phyloP scores from a whole-genome alignment of 352 stramenopile genomes.

The Albugo laibachii region DNA sequence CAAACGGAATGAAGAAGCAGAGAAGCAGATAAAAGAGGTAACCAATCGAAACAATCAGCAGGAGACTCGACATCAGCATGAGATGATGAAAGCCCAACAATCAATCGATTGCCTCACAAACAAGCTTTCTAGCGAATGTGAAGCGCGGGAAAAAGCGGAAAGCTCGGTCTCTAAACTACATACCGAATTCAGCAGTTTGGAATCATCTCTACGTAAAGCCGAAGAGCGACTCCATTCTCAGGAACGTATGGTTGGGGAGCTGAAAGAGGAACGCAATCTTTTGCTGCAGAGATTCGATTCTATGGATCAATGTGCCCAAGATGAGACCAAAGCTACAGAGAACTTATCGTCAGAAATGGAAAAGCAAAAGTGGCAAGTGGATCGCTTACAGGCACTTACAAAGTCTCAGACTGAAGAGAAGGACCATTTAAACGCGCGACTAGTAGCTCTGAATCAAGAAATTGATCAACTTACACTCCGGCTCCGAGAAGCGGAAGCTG shows the following conservation, averaged over 20 bases:
- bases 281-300: not conserved
- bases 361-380: not conserved
- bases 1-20: constrained; percentile 1
- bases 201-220: too few relatives aligned
- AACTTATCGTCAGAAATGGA: not conserved
- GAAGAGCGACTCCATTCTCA: too few relatives aligned
- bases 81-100: constrained; percentile 7
- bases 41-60: constrained; percentile 17
- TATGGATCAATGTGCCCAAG: too few relatives aligned
- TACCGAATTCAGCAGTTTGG: too few relatives aligned
- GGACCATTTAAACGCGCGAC: not conserved
- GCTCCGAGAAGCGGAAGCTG: too few relatives aligned
- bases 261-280: not conserved
- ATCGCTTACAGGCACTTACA: not conserved
- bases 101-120: constrained; percentile 5
- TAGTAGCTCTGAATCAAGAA: not conserved
- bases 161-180: too few relatives aligned
- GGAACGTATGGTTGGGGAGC: too few relatives aligned
- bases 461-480: not conserved
- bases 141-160: constrained; percentile 2
- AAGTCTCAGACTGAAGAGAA: not conserved
- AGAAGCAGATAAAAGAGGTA: constrained; percentile 22
- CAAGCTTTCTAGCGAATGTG: constrained; percentile 1
- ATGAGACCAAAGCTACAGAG: too few relatives aligned
- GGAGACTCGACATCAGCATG: constrained; percentile 12